Percentiles rank a stretch among this genome's conserved stretches.
These are phyloP conservation scores for Ustilago nuda DNA, from an alignment of 1,284 basidiomycete species.

Conservation along the genomic window DNA sequence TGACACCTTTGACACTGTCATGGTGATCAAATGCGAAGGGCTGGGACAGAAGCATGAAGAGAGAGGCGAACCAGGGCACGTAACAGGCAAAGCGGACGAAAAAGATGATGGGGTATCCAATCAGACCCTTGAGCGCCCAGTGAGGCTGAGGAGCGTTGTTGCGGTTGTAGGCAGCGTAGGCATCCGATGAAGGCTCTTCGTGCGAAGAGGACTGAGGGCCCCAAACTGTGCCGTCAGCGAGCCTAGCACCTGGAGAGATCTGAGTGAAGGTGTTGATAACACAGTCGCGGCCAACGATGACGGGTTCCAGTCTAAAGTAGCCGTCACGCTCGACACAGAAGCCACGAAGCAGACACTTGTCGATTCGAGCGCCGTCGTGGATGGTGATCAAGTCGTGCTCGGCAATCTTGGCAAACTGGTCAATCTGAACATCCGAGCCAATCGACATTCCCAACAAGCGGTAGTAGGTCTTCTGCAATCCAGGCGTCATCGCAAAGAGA, in stretches of 20 bases:
- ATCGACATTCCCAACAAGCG: slow-evolving; percentile 68
- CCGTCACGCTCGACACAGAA: slow-evolving; percentile 69
- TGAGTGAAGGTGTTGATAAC: slow-evolving; percentile 69
- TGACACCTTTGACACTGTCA: slow-evolving; percentile 67
- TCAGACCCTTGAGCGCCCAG: slow-evolving; percentile 59
- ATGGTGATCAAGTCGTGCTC: slow-evolving; percentile 69
- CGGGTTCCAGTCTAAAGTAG: slow-evolving; percentile 68
- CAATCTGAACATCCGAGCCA: slow-evolving; percentile 66
- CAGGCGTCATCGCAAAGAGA: slow-evolving; percentile 65
- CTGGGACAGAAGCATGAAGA: slow-evolving; percentile 67
- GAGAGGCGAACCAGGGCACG: slow-evolving; percentile 68
- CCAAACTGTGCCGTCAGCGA: slow-evolving; percentile 69
- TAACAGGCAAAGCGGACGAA: slow-evolving; percentile 63
- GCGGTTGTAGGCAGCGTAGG: slow-evolving; percentile 68
- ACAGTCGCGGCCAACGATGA: slow-evolving; percentile 69
- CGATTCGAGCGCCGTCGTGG: slow-evolving; percentile 67
- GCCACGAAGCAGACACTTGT: slow-evolving; percentile 67
- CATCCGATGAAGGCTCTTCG: slow-evolving; percentile 67
- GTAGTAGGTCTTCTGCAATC: slow-evolving; percentile 65
- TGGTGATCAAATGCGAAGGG: slow-evolving; percentile 67
- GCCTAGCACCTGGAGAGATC: slow-evolving; percentile 67
- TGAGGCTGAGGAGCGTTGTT: slow-evolving; percentile 62
- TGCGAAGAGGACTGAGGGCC: slow-evolving; percentile 68
- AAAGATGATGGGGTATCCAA: slow-evolving; percentile 64
- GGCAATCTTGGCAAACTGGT: slow-evolving; percentile 62